phyloP scores from a whole-genome alignment of 106 monocot species.

The Acanthochlamys bracteata region DNA sequence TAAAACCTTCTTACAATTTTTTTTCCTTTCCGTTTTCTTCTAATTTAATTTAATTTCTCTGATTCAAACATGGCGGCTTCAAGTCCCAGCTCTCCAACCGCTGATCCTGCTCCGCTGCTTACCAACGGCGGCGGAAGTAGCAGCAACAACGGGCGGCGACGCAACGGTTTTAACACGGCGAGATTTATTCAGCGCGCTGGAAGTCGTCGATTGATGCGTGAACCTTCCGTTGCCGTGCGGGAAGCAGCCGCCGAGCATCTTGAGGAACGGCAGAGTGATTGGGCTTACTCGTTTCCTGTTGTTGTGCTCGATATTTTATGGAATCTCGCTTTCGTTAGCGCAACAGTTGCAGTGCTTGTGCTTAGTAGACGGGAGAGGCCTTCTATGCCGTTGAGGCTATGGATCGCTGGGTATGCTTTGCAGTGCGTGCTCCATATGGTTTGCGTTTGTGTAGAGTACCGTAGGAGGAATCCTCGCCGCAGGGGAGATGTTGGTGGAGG shows the following conservation, averaged over 20 bases:
- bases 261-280: conserved; percentile 46
- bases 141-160: conserved; percentile 1
- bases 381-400: conserved; percentile 40
- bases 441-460: conserved; percentile 37
- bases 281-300: conserved; percentile 54
- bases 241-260: conserved; percentile 51
- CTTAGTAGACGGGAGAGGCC: conserved; percentile 30
- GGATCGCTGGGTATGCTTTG: conserved; percentile 48
- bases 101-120: conserved; percentile 21
- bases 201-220: conserved; percentile 51
- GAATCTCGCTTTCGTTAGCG: conserved; percentile 52
- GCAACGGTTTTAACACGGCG: conserved; percentile 26
- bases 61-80: conserved; percentile 6
- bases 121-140: conserved; percentile 5
- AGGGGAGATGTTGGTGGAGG: conserved; percentile 2
- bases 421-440: conserved; percentile 53
- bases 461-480: not conserved
- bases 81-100: not conserved
- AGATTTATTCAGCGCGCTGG: conserved; percentile 42
- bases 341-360: conserved; percentile 23
- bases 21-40: too few species aligned
- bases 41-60: too few species aligned
- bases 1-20: too few species aligned
- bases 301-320: conserved; percentile 53
- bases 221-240: conserved; percentile 48